Evolutionary conservation across 352 stramenopile genomes (phyloP), one percentile per base, ranked within the genome.

Genomic region (Phytophthora cactorum): DNA sequence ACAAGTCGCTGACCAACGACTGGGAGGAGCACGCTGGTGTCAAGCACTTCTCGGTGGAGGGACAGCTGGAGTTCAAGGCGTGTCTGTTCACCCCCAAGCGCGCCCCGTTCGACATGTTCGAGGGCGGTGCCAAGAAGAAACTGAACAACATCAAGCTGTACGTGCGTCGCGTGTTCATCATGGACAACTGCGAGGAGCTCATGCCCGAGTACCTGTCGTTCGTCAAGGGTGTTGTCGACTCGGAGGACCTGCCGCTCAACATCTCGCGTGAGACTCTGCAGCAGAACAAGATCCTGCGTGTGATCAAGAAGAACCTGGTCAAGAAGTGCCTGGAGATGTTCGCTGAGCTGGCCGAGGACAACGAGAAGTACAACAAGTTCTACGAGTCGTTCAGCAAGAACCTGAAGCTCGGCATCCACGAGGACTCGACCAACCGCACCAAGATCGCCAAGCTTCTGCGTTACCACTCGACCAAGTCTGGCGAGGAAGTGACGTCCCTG

Each of bases 231-330:
- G 96, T 99, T 54, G 98, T 99, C n/a, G 98, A 99, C 81, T 99
- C 92, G 60, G 98, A 99, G 79, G 98, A 99, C 86, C 81, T 99
- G 70, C 98, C 98, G 41, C 87, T 99, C 12, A 99, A 99, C 91
- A 99, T 99, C 78, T 99, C 97, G 59, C 97, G 98, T 94, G 98
- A 99, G 81, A 99, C 97, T 41, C 92, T 99, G 47, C 98, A 99
- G 87, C 97, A 99, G 84, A 99, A 99, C 96, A 99, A 99, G 92
- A 99, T 99, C 77, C 84, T 99, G 56, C 91, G 95, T 63, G 98
- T 99, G 62, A 99, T 99, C 86, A 99, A 98, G 89, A 99, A 99
- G 95, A 99, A 99, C 80, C 74, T 99, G 59, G 88, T 99, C 51
- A 99, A 99, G 96, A 99, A 99, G 82, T 95, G 84, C 72, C 93